These are phyloP conservation scores for Globisporangium alternatum DNA, from an alignment of 352 stramenopile genomes.

Conservation along the genomic window DNA sequence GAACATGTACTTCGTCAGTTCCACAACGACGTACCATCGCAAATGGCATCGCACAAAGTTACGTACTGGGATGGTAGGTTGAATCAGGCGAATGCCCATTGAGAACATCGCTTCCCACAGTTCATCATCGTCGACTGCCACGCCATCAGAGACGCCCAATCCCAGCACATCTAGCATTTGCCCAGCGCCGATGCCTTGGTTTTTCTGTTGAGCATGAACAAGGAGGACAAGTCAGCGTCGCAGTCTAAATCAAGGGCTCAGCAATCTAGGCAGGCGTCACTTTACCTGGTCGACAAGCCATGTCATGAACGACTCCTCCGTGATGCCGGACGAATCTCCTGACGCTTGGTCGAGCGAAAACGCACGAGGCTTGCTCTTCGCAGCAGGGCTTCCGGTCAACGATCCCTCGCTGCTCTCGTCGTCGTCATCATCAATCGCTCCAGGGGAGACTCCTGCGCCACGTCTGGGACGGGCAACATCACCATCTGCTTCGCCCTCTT, in stretches of 20 bases:
- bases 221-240: background rate
- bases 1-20: background rate
- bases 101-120: constrained; percentile 84
- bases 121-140: constrained; percentile 77
- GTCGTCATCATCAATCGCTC: constrained; percentile 14
- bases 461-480: constrained; percentile 10
- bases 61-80: constrained; percentile 55
- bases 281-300: constrained; percentile 62
- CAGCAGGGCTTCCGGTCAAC: background rate
- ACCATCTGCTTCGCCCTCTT: background rate
- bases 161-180: constrained; percentile 81
- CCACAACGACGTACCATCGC: background rate
- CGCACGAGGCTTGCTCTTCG: background rate
- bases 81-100: constrained; percentile 81
- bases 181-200: constrained; percentile 47
- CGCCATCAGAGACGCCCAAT: constrained; percentile 71
- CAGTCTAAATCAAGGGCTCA: background rate
- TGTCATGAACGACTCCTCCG: constrained; percentile 76
- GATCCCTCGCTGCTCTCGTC: constrained; percentile 8
- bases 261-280: background rate
- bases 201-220: constrained; percentile 35
- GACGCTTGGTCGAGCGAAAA: constrained; percentile 10
- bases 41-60: background rate
- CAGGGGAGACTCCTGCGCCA: background rate
- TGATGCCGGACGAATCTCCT: constrained; percentile 37